A percentile compares a stretch with the other conserved stretches of the same genome.
Evolutionary conservation across 2,329 filamentous ascomycete species (phyloP).

Genomic region (Pseudogymnoascus sp.): DNA sequence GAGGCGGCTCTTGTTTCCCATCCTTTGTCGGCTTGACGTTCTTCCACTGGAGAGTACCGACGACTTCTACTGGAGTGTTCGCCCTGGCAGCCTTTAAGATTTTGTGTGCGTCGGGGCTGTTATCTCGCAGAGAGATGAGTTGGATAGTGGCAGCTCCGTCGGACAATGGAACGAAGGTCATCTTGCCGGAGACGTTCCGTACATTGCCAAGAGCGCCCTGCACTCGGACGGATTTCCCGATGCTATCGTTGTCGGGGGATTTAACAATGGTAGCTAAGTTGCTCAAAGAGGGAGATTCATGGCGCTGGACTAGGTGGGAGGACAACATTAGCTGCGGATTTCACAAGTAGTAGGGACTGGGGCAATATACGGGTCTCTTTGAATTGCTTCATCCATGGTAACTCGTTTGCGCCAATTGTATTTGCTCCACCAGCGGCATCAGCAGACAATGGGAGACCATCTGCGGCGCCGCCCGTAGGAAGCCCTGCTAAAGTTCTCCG

Average conservation of each 20-base stretch:
- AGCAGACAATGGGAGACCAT: background rate
- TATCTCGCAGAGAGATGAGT: background rate
- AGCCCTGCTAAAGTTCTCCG: background rate
- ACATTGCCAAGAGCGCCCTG: constrained; percentile 20
- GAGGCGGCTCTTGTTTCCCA: constrained; percentile 3
- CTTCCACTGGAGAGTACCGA: constrained; percentile 12
- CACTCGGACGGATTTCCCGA: constrained; percentile 17
- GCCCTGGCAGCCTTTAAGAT: constrained; percentile 1
- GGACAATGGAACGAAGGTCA: constrained; percentile 8
- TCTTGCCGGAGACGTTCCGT: constrained; percentile 7
- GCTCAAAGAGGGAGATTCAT: background rate
- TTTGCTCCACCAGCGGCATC: background rate
- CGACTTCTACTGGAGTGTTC: constrained; percentile 15
- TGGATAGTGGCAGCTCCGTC: constrained; percentile 13
- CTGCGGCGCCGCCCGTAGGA: background rate
- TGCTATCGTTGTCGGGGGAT: constrained; percentile 14
- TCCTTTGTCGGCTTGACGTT: constrained; percentile 5
- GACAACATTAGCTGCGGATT: constrained; percentile 1
- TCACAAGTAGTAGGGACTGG: background rate
- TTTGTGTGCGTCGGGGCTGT: background rate
- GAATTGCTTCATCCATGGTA: constrained; percentile 9
- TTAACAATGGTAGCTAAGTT: constrained; percentile 12
- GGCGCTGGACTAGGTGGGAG: background rate
- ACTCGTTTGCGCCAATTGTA: background rate
- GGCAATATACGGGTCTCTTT: background rate